Percentiles rank a stretch among this genome's conserved stretches.
phyloP scores from a whole-genome alignment of 208 protist species.

The Trypanosoma brucei region DNA sequence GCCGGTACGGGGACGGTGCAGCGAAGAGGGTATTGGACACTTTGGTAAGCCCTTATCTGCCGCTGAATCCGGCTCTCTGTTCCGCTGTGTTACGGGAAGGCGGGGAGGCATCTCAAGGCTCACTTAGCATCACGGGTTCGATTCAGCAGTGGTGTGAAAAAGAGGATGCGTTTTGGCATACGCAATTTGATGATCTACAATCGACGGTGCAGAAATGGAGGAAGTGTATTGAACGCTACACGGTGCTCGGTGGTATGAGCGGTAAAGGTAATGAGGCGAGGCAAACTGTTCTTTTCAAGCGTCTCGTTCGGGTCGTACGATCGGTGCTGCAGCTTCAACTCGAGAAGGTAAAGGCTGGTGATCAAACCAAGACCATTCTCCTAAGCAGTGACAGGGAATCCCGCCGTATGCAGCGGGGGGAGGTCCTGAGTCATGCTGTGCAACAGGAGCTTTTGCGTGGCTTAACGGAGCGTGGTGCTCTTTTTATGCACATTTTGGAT shows the following conservation, averaged over 20 bases:
- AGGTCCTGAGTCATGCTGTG: constrained; percentile 18
- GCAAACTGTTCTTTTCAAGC: constrained; percentile 18
- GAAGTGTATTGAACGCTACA: constrained; percentile 17
- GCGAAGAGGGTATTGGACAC: constrained; percentile 4
- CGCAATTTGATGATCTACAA: constrained; percentile 7
- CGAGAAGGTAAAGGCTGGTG: not conserved
- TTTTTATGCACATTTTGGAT: constrained; percentile 22
- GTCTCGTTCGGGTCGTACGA: constrained; percentile 11
- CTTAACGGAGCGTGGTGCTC: constrained; percentile 42
- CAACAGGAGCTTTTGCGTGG: constrained; percentile 46
- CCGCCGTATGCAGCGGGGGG: not conserved
- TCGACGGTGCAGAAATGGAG: constrained; percentile 19
- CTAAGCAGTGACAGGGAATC: no score
- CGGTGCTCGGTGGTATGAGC: constrained; percentile 15
- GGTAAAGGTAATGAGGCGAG: constrained; percentile 11
- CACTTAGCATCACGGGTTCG: not conserved
- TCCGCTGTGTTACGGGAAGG: constrained; percentile 1
- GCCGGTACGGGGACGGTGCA: not conserved
- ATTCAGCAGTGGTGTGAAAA: not conserved
- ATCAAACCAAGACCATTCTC: not conserved
- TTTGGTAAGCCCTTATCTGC: constrained; percentile 9
- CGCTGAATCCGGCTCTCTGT: constrained; percentile 15
- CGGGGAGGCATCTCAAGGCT: not conserved
- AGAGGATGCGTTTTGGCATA: not conserved
- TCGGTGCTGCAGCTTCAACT: constrained; percentile 3